A percentile compares a stretch with the other conserved stretches of the same genome.
Evolutionary conservation across 768 basidiomycete species (phyloP).

Genomic region (Tylopilus rubrobrunneus): DNA sequence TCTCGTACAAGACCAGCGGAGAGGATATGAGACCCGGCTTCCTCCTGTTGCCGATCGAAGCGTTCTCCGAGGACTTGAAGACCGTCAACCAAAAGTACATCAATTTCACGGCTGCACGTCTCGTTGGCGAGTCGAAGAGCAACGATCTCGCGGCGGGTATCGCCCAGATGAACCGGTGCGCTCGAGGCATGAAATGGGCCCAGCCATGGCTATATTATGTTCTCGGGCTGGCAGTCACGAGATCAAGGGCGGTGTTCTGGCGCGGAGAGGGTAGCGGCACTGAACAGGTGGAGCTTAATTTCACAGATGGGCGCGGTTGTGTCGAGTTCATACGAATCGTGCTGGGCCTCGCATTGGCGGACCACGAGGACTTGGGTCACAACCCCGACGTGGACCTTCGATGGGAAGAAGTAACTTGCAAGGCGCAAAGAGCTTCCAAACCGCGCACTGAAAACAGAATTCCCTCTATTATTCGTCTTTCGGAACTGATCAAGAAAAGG

Average conservation of each 20-base stretch:
- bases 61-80: slow-evolving; percentile 1
- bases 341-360: slow-evolving; percentile 12
- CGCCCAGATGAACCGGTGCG: slow-evolving; percentile 6
- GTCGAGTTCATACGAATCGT: slow-evolving; percentile 11
- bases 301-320: slow-evolving; percentile 7
- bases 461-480: too few species aligned
- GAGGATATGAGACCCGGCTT: slow-evolving; percentile 11
- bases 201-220: slow-evolving; percentile 12
- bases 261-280: slow-evolving; percentile 8
- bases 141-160: background rate
- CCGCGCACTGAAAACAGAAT: too few species aligned
- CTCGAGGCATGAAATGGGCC: slow-evolving; percentile 1
- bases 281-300: slow-evolving; percentile 3
- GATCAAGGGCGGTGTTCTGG: background rate
- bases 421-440: background rate
- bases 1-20: slow-evolving; percentile 7
- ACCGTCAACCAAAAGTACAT: background rate
- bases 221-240: slow-evolving; percentile 1
- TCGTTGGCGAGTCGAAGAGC: slow-evolving; percentile 9
- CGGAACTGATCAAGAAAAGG: background rate
- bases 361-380: slow-evolving; percentile 5
- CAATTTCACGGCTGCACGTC: background rate
- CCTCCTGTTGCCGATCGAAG: slow-evolving; percentile 11
- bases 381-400: background rate
- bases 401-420: background rate